Conservation (phyloP, 495 filamentous ascomycete species). For the Penicillium cataractarum region DNA sequence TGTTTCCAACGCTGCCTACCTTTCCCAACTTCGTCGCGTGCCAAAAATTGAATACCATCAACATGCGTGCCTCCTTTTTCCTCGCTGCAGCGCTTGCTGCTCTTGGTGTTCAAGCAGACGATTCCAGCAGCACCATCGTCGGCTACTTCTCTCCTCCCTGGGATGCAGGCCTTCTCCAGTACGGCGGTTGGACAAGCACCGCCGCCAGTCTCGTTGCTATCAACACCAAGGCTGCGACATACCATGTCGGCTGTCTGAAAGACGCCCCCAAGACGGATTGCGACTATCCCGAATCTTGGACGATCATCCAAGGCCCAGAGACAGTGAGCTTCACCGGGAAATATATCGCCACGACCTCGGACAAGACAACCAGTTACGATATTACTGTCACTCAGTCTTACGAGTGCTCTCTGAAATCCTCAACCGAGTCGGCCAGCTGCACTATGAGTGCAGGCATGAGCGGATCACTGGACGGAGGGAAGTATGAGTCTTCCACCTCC, state of each 20-base stretch:
- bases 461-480: slow-evolving; percentile 7
- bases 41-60: neutral
- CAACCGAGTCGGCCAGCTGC: slow-evolving; percentile 24
- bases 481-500: slow-evolving; percentile 4
- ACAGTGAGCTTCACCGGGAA: slow-evolving; percentile 22
- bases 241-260: slow-evolving; percentile 24
- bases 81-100: slow-evolving; percentile 14
- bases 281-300: slow-evolving; percentile 17
- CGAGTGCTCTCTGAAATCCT: slow-evolving; percentile 23
- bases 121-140: slow-evolving; percentile 3
- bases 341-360: slow-evolving; percentile 20
- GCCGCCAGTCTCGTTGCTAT: slow-evolving; percentile 25
- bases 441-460: slow-evolving; percentile 20
- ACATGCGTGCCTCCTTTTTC: slow-evolving; percentile 21
- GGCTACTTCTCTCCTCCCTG: slow-evolving; percentile 19
- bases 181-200: slow-evolving; percentile 17
- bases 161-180: neutral
- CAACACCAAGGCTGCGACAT: slow-evolving; percentile 23
- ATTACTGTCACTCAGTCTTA: slow-evolving; percentile 21
- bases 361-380: slow-evolving; percentile 13
- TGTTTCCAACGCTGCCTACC: neutral
- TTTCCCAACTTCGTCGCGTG: neutral
- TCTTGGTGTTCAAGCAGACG: slow-evolving; percentile 14
- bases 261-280: slow-evolving; percentile 27
- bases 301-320: slow-evolving; percentile 23